These are phyloP conservation scores for Huntiella omanensis DNA, from an alignment of 2,329 filamentous ascomycete genomes.

Conservation along the genomic window DNA sequence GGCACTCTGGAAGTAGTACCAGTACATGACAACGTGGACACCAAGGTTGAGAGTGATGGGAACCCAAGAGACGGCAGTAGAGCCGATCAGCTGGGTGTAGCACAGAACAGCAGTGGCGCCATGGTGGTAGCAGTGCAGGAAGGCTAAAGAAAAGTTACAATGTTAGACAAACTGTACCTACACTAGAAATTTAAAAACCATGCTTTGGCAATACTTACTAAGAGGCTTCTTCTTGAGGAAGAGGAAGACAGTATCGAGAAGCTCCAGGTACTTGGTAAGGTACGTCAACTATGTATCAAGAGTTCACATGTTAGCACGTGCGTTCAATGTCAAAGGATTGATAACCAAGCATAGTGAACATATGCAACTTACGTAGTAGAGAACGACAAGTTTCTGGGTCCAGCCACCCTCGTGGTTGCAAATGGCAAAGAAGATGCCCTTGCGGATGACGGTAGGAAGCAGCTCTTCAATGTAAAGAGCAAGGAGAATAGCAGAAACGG, in stretches of 20 bases:
- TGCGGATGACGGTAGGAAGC: constrained; percentile 58
- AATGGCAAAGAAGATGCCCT: constrained; percentile 78
- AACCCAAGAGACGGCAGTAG: constrained; percentile 89
- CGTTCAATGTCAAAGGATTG: not conserved
- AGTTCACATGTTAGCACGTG: constrained; percentile 7
- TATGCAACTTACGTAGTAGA: constrained; percentile 72
- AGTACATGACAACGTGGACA: constrained; percentile 98
- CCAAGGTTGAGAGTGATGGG: constrained; percentile 80
- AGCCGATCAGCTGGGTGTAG: constrained; percentile 90
- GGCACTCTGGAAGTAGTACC: constrained; percentile 99
- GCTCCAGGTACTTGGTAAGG: constrained; percentile 91
- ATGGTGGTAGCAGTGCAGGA: constrained; percentile 98
- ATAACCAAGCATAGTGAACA: not conserved
- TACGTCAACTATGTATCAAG: constrained; percentile 59
- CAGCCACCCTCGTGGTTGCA: constrained; percentile 70
- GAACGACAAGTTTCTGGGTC: constrained; percentile 78
- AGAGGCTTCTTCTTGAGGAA: constrained; percentile 99
- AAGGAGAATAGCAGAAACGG: constrained; percentile 63
- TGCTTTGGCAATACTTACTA: constrained; percentile 20
- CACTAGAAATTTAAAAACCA: not conserved
- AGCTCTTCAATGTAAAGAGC: constrained; percentile 82
- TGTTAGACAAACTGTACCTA: constrained; percentile 3
- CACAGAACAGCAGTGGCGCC: constrained; percentile 90
- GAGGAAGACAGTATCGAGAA: constrained; percentile 88
- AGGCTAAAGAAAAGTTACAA: constrained; percentile 26